Conservation (phyloP, 371 early-diverging fungal species). For the Rhizopus delemar region DNA sequence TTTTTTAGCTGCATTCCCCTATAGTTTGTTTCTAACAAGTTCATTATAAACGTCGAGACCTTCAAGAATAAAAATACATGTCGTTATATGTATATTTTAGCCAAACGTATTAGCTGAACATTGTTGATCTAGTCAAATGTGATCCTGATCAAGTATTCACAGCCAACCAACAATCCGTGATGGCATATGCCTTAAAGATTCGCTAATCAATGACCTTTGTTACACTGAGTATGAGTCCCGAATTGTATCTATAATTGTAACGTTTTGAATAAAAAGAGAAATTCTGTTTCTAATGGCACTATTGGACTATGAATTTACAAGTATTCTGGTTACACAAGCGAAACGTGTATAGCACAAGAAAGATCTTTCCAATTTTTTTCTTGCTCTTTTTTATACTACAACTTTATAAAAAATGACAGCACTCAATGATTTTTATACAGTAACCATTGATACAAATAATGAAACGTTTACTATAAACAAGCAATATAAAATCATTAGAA, state of each 20-base stretch:
- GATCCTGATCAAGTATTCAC: no score
- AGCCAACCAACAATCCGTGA: no score
- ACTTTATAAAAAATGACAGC: conserved; percentile 8
- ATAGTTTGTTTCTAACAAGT: no score
- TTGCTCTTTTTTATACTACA: conserved; percentile 2
- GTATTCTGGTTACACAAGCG: not conserved
- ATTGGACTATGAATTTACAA: not conserved
- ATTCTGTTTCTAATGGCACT: not conserved
- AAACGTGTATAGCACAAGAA: conserved; percentile 1
- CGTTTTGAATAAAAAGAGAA: not conserved
- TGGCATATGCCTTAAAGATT: no score
- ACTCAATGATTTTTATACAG: conserved; percentile 34
- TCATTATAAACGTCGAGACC: no score
- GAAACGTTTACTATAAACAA: conserved; percentile 61
- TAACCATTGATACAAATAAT: conserved; percentile 41
- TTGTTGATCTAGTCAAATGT: no score
- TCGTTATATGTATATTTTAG: no score
- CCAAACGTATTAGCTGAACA: no score
- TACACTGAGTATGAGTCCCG: no score
- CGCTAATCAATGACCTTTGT: no score
- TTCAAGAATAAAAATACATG: no score
- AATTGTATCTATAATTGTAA: not conserved
- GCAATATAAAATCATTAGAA: conserved; percentile 77
- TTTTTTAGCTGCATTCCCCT: no score
- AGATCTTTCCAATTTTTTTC: conserved; percentile 6